These are phyloP conservation scores for Combretum micranthum DNA, from an alignment of 345 rosid genomes.

Conservation along the genomic window DNA sequence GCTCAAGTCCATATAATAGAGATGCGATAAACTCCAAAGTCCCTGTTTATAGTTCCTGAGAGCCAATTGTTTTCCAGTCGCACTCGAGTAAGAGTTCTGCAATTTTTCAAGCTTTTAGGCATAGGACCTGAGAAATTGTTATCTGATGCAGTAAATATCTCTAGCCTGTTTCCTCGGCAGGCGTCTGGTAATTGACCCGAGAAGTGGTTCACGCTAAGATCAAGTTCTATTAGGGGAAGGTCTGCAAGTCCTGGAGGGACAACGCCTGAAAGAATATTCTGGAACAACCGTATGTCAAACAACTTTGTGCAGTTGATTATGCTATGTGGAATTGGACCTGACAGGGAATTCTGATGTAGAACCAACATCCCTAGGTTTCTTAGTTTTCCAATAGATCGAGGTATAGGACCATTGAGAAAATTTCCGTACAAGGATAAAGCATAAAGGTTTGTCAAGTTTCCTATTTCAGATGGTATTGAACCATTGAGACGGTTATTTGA, in stretches of 20 bases:
- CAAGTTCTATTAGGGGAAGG: conserved; percentile 14
- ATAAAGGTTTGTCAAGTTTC: conserved; percentile 7
- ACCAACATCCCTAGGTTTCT: conserved; percentile 10
- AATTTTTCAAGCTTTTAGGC: conserved; percentile 21
- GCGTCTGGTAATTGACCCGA: conserved; percentile 21
- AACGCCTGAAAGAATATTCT: conserved; percentile 13
- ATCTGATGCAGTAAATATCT: conserved; percentile 14
- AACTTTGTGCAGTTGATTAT: conserved; percentile 15
- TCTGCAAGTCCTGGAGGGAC: conserved; percentile 22
- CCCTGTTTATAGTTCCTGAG: conserved; percentile 15
- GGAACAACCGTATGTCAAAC: conserved; percentile 7
- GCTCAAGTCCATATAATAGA: conserved; percentile 25
- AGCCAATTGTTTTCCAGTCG: conserved; percentile 22
- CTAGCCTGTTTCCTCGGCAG: conserved; percentile 17
- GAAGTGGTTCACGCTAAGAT: conserved; percentile 19
- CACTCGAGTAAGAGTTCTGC: conserved; percentile 16
- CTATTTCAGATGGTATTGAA: conserved; percentile 7
- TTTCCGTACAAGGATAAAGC: conserved; percentile 4
- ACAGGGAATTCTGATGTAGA: conserved; percentile 9
- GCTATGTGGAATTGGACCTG: conserved; percentile 14
- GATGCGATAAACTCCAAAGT: conserved; percentile 23
- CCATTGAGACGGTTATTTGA: conserved; percentile 6
- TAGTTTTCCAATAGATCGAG: conserved; percentile 13
- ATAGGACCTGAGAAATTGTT: conserved; percentile 27
- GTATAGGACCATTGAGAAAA: conserved; percentile 7